Evolutionary conservation across 2,329 filamentous ascomycete genomes (phyloP), one percentile per base, ranked within the genome.

Genomic region (Colletotrichum sp.): DNA sequence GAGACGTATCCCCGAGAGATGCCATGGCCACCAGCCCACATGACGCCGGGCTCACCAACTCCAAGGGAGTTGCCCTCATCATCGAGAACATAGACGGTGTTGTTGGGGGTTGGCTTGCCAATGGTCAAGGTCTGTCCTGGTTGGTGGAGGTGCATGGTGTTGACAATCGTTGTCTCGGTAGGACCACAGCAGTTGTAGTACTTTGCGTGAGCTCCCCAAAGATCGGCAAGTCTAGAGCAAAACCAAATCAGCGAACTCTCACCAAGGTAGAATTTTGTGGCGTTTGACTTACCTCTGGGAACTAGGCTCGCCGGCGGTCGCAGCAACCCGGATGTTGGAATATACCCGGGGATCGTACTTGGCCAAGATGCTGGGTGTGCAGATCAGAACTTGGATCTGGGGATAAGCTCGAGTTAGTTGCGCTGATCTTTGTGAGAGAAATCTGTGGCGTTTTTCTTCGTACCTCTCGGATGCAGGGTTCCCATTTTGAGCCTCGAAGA

Each of bases 121-220:
- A 92, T 91, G 0, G 89, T 88, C 6, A 92, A 80, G 3, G 83
- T 81, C 34, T 83, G 80, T 2, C 89, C 89, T 32, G 81, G 78
- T 21, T 52, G 66, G 52, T 78, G 77, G 3, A 66, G 66, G 21
- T 78, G 75, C 52, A 77, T 77, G 12, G 90, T 90, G 81, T 92
- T 91, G 66, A 92, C 85, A 64, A 92, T 90, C 1, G 89, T 92
- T 10, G 89, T 89, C 80, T 92, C 91, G 1, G 91, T 91, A 2
- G 91, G 90, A 2, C 91, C 91, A 78, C 90, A 92, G 77, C 89
- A 88, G 81, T 92, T 92, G 84, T 84, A 89, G 78, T 89, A 89
- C 8, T 83, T 86, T 18, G 83, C 85, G 65, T 87, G 81, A 3
- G 84, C 82, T n/a, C 89, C 87, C 90, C 90, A 92, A 30, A 88